These are phyloP conservation scores for Neurospora sp. DNA, from an alignment of 495 filamentous ascomycete species.

Conservation along the genomic window DNA sequence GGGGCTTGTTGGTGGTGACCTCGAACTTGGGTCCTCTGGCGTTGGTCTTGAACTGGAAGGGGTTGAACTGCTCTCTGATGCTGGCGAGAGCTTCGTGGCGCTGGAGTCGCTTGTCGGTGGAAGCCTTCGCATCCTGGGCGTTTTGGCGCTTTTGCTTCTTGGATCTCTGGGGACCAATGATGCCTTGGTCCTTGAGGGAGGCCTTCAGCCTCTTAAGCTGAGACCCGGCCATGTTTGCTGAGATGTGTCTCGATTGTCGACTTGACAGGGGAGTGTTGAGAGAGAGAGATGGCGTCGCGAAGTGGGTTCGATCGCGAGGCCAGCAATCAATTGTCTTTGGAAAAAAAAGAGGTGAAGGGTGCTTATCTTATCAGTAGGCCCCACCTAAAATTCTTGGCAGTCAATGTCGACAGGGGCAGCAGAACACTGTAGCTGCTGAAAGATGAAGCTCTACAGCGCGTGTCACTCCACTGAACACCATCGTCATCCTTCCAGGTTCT, in stretches of 20 bases:
- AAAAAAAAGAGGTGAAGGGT: constrained; percentile 10
- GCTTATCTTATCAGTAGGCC: not conserved
- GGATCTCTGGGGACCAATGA: constrained; percentile 78
- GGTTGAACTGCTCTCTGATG: constrained; percentile 93
- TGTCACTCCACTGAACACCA: not conserved
- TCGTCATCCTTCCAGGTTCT: not conserved
- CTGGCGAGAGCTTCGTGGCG: constrained; percentile 62
- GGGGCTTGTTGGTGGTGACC: constrained; percentile 49
- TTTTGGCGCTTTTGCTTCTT: constrained; percentile 81
- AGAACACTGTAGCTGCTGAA: constrained; percentile 1
- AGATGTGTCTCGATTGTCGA: not conserved
- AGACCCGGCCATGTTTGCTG: constrained; percentile 69
- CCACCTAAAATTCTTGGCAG: not conserved
- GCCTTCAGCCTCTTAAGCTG: constrained; percentile 92
- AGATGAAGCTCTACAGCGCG: not conserved
- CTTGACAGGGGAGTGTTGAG: not conserved
- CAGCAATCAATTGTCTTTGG: not conserved
- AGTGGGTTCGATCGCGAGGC: not conserved
- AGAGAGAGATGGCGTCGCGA: not conserved
- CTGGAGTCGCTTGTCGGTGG: constrained; percentile 58
- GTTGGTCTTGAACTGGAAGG: constrained; percentile 79
- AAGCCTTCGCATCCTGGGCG: constrained; percentile 49
- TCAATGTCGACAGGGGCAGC: not conserved
- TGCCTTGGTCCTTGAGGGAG: constrained; percentile 75
- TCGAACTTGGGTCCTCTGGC: constrained; percentile 65